Base-by-base conservation (phyloP, 2,329 filamentous ascomycete genomes). In the Grosmannia penicillata region DNA sequence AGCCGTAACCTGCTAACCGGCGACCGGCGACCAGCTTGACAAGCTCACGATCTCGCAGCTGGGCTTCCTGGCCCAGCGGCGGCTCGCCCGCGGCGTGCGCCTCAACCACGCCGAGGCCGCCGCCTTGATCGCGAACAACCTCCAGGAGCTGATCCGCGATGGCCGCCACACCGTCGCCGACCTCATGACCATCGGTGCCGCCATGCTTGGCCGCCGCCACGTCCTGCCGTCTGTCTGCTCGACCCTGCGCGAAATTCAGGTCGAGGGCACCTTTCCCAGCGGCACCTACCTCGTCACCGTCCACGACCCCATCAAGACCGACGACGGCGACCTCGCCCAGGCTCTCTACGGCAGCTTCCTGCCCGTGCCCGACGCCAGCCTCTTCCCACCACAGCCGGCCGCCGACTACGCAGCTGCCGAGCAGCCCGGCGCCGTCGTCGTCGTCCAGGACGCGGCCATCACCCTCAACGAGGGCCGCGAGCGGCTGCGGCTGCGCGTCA, bases 71-170 rank as follows among this genome's bases (percentile, higher is more conserved):
- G 89, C 89, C 39, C 89, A 96, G 65, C 73, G 80, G 47, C 75
- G 89, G 43, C 75, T 96, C 48, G 89, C 89, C 24, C 70, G 89
- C 51, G 89, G 89, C 37, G 77, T 95, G 38, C 81, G 78, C 55
- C 65, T 96, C 50, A 96, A 96, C 55, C 85, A 94, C 62, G 70
- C 81, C 24, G 89, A 96, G 65, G 85, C 89, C 44, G 78, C 75
- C 48, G 81, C 80, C 22, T 70, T 87, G 48, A 93, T 95, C 52
- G 78, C 87, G 45, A 86, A 75, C 55, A 87, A 87, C 57, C 70
- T 96, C 36, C 89, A 95, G 59, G 89, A 96, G 71, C 78, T 95
- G 51, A 93, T 96, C 57, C 87, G 89, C 57, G 89, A 96, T 89
- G 89, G 89, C 55, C 77, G 81, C 49, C 84, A 95, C 62, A 82